These are phyloP conservation scores for Pinguiococcus pyrenoidosus DNA, from an alignment of 108 stramenopile genomes.

Conservation along the genomic window DNA sequence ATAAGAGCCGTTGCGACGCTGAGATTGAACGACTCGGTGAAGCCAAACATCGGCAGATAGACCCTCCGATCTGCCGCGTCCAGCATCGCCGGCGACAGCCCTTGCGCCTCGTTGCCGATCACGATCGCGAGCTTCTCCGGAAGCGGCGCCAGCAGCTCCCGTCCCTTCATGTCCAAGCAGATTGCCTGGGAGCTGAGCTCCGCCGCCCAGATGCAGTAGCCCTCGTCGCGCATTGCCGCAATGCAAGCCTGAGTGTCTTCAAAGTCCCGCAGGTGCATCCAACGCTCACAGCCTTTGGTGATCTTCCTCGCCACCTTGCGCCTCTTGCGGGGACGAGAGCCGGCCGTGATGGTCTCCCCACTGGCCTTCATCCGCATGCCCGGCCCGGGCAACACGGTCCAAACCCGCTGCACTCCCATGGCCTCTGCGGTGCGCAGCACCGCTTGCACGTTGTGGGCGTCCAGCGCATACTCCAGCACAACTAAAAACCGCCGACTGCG, in stretches of 20 bases:
- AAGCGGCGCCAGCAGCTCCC: neutral
- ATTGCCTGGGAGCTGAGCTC: constrained; percentile 53
- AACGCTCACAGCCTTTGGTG: no score
- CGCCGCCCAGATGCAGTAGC: constrained; percentile 48
- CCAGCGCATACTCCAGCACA: neutral
- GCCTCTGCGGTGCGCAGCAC: neutral
- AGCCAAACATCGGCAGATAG: constrained; percentile 68
- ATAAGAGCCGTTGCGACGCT: constrained; percentile 71
- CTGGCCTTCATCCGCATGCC: neutral
- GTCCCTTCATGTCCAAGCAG: constrained; percentile 31
- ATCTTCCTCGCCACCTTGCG: no score
- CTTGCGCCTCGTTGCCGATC: constrained; percentile 74
- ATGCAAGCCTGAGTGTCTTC: constrained; percentile 18
- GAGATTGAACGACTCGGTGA: constrained; percentile 75
- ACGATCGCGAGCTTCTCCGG: constrained; percentile 72
- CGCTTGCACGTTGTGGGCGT: neutral
- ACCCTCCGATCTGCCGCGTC: constrained; percentile 58
- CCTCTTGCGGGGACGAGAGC: no score
- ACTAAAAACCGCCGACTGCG: neutral
- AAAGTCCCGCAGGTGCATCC: constrained; percentile 42
- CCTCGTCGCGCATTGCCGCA: constrained; percentile 29
- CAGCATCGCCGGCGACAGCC: constrained; percentile 61
- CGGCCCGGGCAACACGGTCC: neutral
- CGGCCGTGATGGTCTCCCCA: neutral
- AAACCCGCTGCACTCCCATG: neutral